Base-by-base conservation (phyloP, 2,329 filamentous ascomycete genomes). In the Lachnellula hyalina region DNA sequence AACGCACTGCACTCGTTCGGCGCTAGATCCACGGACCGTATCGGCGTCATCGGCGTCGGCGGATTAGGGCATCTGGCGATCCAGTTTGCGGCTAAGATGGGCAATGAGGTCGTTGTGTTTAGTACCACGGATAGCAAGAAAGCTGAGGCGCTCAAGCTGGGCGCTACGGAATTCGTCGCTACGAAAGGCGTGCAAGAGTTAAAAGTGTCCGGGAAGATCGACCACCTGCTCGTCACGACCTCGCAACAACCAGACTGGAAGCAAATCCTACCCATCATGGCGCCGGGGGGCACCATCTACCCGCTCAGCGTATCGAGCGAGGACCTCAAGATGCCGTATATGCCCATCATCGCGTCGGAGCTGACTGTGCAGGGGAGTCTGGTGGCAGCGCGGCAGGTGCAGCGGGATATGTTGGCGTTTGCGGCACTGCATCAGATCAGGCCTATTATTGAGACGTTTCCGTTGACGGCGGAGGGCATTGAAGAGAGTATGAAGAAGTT, bases 231-330 rank as follows among this genome's bases (percentile, higher is more conserved):
- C 49, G 63, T 69, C 51, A 67, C 64, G 9, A 60, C 64, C 19
- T 65, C 61, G 4, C 59, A 61, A 49, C 62, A 65, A 35, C 67
- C 67, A n/a, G 85, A 89, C 82, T 85, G 85, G 7, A 68, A 87
- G 49, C 70, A 72, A 53, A 89, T 87, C 70, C 73, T 90, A 49
- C 66, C 72, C 6, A 74, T 90, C 28, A 74, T 89, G 49, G 77
- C 79, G 50, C 71, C 77, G 6, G 76, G 81, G 44, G 84, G 84
- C 3, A 75, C 74, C 5, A 81, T 87, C 61, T 78, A 87, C 57
- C 83, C 87, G 67, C 77, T 90, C 47, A 85, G 84, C 15, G 80
- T 81, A 2, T 83, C 85, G 0, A 82, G 87, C 7, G 63, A 60
- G 14, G 61, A 68, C 47, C 48, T 69, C 28, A 60, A 46, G 14